Conservation (phyloP, 352 stramenopile genomes). For the Phytophthora multivora region DNA sequence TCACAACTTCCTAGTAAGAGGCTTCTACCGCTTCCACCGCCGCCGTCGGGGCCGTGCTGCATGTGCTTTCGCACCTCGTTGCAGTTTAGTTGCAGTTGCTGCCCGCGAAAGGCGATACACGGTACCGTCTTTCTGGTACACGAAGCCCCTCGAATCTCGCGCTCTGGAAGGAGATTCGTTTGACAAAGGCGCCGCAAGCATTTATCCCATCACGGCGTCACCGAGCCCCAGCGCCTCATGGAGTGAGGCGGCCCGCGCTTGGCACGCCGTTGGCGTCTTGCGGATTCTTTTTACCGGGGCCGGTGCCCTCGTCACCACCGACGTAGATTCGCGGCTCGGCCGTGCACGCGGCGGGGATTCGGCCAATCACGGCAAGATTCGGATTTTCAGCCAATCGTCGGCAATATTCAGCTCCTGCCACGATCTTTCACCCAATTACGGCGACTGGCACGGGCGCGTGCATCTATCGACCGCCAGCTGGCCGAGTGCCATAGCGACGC, state of each 20-base stretch:
- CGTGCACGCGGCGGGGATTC: slow-evolving; percentile 12
- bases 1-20: too few relatives aligned
- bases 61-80: not conserved
- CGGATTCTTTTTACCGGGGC: slow-evolving; percentile 25
- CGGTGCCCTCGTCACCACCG: slow-evolving; percentile 11
- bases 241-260: slow-evolving; percentile 16
- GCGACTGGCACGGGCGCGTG: not conserved
- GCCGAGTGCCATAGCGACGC: not conserved
- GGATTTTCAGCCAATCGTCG: slow-evolving; percentile 14
- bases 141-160: not conserved
- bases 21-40: not conserved
- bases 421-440: slow-evolving; percentile 16
- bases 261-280: slow-evolving; percentile 3
- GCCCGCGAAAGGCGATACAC: slow-evolving; percentile 8
- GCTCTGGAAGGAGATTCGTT: slow-evolving; percentile 21
- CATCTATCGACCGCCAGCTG: not conserved
- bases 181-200: slow-evolving; percentile 12
- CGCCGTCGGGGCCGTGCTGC: not conserved
- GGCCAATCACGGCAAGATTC: slow-evolving; percentile 18
- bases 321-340: slow-evolving; percentile 23
- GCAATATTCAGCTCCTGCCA: slow-evolving; percentile 3
- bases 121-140: slow-evolving; percentile 8
- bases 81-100: slow-evolving; percentile 30
- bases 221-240: slow-evolving; percentile 5
- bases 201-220: slow-evolving; percentile 7